Percentiles rank a stretch among this genome's conserved stretches.
These are phyloP conservation scores for Dipodascus geniculatus DNA, from an alignment of 805 yeast genomes.

Conservation along the genomic window DNA sequence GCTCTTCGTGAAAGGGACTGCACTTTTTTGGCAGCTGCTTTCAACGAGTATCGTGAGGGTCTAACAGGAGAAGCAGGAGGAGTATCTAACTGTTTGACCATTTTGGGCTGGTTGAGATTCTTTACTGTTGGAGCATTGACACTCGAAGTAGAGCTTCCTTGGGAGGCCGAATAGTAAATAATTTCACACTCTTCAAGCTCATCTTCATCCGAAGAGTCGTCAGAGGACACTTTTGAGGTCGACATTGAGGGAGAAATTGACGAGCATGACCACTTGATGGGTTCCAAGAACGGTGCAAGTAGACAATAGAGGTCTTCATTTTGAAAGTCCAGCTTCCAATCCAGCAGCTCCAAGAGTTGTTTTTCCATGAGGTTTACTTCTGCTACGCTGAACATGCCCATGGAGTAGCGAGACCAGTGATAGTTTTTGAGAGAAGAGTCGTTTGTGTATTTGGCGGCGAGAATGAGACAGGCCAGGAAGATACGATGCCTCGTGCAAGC, in stretches of 20 bases:
- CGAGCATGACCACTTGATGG: slow-evolving; percentile 44
- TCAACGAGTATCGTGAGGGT: background rate
- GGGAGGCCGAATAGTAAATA: background rate
- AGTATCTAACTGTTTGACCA: background rate
- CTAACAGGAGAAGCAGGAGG: background rate
- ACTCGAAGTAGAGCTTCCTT: too few species aligned
- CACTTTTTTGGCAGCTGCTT: background rate
- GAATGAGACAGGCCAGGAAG: slow-evolving; percentile 74
- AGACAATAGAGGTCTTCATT: slow-evolving; percentile 58
- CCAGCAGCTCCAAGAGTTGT: slow-evolving; percentile 68
- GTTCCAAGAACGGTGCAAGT: slow-evolving; percentile 62
- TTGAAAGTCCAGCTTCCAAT: slow-evolving; percentile 72
- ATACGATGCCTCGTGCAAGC: slow-evolving; percentile 84
- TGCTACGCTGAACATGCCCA: slow-evolving; percentile 60
- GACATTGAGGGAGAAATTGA: background rate
- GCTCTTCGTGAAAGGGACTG: background rate
- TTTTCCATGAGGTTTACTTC: slow-evolving; percentile 90
- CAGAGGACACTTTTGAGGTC: background rate
- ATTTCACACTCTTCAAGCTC: background rate
- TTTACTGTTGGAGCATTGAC: background rate
- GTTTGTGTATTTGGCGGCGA: slow-evolving; percentile 83
- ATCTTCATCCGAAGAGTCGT: background rate
- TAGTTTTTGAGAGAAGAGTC: slow-evolving; percentile 92
- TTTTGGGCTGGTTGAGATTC: background rate
- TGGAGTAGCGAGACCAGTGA: slow-evolving; percentile 92